Evolutionary conservation across 805 yeast genomes (phyloP).

Genomic region (Pichia californica): DNA sequence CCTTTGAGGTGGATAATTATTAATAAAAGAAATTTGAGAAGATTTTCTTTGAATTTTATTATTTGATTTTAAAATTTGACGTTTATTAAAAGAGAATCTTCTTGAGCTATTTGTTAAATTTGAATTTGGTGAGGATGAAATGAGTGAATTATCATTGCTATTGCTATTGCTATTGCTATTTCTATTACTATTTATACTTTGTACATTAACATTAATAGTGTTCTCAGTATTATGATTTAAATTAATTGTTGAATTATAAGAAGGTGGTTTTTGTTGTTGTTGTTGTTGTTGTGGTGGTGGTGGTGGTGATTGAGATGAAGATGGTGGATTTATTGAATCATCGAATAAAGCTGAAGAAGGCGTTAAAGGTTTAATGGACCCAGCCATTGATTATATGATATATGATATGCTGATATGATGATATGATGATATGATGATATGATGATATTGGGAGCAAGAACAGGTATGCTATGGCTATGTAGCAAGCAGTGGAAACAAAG

Average conservation of each 20-base stretch:
- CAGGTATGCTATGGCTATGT: no score
- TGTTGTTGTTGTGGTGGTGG: not conserved
- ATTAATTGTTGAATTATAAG: not conserved
- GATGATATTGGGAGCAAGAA: no score
- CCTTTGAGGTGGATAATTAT: constrained; percentile 27
- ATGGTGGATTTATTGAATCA: no score
- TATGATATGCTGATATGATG: no score
- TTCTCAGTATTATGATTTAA: not conserved
- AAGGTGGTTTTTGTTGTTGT: not conserved
- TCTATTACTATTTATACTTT: not conserved
- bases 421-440: no score
- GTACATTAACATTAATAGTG: no score
- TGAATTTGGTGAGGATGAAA: constrained; percentile 3
- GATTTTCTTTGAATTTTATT: constrained; percentile 13
- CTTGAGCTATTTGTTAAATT: constrained; percentile 6
- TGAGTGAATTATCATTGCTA: not conserved
- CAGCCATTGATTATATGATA: no score
- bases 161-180: not conserved
- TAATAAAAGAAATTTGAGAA: constrained; percentile 25
- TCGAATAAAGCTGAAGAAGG: constrained; percentile 3
- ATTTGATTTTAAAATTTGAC: constrained; percentile 18
- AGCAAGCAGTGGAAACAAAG: no score
- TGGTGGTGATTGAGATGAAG: no score
- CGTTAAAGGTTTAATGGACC: not conserved
- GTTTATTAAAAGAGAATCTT: constrained; percentile 27